phyloP scores from a whole-genome alignment of 208 protist genomes.

The Balamuthia mandrillaris region DNA sequence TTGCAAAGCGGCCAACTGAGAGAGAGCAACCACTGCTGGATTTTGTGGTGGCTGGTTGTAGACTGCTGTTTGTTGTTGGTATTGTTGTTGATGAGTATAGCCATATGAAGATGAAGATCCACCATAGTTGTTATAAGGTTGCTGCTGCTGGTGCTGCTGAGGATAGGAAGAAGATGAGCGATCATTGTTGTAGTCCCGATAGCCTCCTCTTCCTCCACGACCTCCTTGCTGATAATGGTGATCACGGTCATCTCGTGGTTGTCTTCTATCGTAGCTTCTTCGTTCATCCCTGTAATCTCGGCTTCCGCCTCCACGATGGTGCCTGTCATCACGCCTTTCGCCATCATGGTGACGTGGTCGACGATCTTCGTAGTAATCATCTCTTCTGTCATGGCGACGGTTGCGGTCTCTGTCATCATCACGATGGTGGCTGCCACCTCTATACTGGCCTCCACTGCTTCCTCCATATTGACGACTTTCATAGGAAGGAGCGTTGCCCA shows the following conservation, averaged over 20 bases:
- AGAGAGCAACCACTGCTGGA: background rate
- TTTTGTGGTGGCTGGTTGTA: too few relatives aligned
- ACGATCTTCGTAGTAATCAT: background rate
- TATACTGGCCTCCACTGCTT: background rate
- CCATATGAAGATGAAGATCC: too few relatives aligned
- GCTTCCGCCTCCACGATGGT: background rate
- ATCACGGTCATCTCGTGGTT: too few relatives aligned
- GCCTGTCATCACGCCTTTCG: background rate
- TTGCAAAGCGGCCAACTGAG: background rate
- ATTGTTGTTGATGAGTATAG: too few relatives aligned
- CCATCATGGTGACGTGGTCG: background rate
- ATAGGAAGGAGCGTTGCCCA: background rate
- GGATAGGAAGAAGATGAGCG: background rate
- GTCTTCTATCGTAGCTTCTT: background rate
- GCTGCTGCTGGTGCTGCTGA: background rate
- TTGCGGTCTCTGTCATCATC: background rate
- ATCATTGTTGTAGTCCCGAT: background rate
- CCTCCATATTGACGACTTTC: background rate
- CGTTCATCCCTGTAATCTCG: background rate
- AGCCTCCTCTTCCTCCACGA: background rate
- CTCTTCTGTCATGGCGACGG: background rate
- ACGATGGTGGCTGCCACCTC: background rate
- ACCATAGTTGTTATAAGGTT: background rate
- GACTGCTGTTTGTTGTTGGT: too few relatives aligned
- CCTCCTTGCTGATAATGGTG: background rate